Percentiles rank a stretch among this genome's conserved stretches.
Evolutionary conservation across 768 basidiomycete genomes (phyloP).

Genomic region (Lepiota brunneoincarnata): DNA sequence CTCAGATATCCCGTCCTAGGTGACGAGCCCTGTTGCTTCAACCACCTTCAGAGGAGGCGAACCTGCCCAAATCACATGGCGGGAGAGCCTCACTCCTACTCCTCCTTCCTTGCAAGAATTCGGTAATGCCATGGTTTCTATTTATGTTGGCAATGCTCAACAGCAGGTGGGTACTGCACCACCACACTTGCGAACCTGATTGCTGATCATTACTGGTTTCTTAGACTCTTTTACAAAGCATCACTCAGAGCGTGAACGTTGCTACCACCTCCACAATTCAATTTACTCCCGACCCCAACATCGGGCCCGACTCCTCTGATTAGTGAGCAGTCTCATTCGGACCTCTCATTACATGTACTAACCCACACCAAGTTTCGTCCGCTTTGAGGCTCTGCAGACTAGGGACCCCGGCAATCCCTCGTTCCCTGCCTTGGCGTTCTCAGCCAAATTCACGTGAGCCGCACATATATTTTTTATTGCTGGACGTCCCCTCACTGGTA

Average conservation of each 20-base stretch:
- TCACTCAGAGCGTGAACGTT: constrained; percentile 50
- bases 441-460: constrained; percentile 73
- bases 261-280: constrained; percentile 38
- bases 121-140: constrained; percentile 48
- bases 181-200: background rate
- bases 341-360: background rate
- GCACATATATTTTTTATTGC: background rate
- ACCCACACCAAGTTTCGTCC: constrained; percentile 61
- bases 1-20: constrained; percentile 31
- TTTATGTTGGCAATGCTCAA: constrained; percentile 61
- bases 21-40: constrained; percentile 51
- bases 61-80: constrained; percentile 51
- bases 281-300: constrained; percentile 49
- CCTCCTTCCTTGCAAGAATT: constrained; percentile 49
- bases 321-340: constrained; percentile 44
- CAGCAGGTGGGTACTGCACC: constrained; percentile 48
- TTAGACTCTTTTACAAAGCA: constrained; percentile 54
- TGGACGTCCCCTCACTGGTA: background rate
- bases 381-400: constrained; percentile 56
- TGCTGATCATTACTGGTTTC: background rate
- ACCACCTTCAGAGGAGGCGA: constrained; percentile 51
- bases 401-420: constrained; percentile 51
- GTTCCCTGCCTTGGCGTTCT: constrained; percentile 70
- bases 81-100: constrained; percentile 40
- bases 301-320: constrained; percentile 51